Conservation (phyloP, 257 asterid genomes). For the Solanum piurae region DNA sequence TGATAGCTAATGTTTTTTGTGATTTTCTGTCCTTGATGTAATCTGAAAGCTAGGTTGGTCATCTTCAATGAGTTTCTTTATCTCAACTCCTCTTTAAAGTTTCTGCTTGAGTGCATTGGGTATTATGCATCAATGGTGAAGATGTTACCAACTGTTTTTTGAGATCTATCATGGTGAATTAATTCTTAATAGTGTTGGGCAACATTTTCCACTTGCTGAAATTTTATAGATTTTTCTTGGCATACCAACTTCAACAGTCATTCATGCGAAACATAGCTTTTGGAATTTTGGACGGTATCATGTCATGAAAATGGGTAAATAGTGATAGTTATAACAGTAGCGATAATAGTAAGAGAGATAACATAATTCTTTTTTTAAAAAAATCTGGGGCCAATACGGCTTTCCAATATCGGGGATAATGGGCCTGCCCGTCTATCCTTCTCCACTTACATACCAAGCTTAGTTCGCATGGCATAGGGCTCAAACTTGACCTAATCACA, state of each 20-base stretch:
- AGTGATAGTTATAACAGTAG: background rate
- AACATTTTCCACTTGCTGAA: background rate
- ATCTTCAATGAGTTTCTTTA: background rate
- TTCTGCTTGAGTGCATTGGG: background rate
- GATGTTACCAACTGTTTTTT: background rate
- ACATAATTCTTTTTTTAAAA: background rate
- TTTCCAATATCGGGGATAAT: background rate
- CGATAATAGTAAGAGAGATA: background rate
- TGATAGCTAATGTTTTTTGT: background rate
- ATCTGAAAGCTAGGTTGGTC: background rate
- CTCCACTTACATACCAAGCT: background rate
- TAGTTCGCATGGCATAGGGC: background rate
- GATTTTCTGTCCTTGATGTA: background rate
- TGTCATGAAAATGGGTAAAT: background rate
- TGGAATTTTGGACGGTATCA: background rate
- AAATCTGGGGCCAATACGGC: background rate
- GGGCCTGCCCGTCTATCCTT: background rate
- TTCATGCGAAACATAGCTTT: background rate
- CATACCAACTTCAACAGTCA: background rate
- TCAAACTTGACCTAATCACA: background rate
- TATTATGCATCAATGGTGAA: background rate
- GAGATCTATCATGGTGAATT: background rate
- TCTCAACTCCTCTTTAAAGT: background rate
- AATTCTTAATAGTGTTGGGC: background rate
- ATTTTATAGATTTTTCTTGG: background rate